Conservation (phyloP, 495 filamentous ascomycete genomes). For the Mytilinidion resinicola region DNA sequence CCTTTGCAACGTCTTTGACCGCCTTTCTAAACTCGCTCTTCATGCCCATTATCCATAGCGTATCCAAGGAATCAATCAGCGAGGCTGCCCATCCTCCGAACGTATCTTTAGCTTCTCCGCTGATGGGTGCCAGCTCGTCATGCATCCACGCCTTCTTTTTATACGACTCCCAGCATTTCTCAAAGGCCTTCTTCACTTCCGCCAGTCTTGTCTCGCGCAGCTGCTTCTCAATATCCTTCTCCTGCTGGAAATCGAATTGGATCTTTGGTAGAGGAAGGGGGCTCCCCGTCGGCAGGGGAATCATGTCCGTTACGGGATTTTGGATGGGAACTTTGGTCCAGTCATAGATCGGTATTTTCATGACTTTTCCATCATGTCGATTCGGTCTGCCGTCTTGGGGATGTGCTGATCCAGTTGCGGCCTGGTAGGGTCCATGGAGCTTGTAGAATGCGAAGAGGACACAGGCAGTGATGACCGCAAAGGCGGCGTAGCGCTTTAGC, state of each 20-base stretch:
- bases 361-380: not conserved
- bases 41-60: slow-evolving; percentile 58
- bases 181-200: slow-evolving; percentile 32
- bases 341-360: slow-evolving; percentile 4
- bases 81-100: slow-evolving; percentile 62
- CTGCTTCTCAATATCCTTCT: slow-evolving; percentile 21
- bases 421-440: slow-evolving; percentile 18
- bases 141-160: slow-evolving; percentile 35
- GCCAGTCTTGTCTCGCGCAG: slow-evolving; percentile 22
- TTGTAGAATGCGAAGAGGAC: slow-evolving; percentile 22
- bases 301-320: slow-evolving; percentile 18
- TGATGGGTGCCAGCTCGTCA: slow-evolving; percentile 37
- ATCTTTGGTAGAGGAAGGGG: slow-evolving; percentile 21
- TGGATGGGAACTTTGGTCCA: slow-evolving; percentile 17
- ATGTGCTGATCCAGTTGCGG: not conserved
- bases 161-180: slow-evolving; percentile 35
- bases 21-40: slow-evolving; percentile 55
- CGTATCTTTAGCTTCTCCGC: slow-evolving; percentile 36
- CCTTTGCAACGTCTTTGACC: slow-evolving; percentile 45
- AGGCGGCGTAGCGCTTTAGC: slow-evolving; percentile 20
- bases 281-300: slow-evolving; percentile 18
- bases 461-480: slow-evolving; percentile 10
- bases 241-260: slow-evolving; percentile 29
- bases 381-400: not conserved
- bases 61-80: slow-evolving; percentile 58